Evolutionary conservation across 2,329 filamentous ascomycete species (phyloP).

Genomic region (Ceratocystis smalleyi): DNA sequence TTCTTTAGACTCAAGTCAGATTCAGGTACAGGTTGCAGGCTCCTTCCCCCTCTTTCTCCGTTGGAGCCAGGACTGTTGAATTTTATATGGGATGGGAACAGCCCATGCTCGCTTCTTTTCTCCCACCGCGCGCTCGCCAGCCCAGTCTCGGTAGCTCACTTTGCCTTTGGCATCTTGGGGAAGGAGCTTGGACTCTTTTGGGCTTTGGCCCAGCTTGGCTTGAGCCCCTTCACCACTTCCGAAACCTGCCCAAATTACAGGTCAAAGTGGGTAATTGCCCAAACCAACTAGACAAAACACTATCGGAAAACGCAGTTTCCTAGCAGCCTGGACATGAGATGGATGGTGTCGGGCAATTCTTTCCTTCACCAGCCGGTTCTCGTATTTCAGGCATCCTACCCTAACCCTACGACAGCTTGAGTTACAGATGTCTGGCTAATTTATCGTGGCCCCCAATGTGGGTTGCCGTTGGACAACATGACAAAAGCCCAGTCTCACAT

Average conservation of each 20-base stretch:
- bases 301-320: background rate
- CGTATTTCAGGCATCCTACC: background rate
- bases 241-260: constrained; percentile 5
- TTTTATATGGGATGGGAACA: background rate
- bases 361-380: background rate
- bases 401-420: background rate
- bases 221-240: constrained; percentile 2
- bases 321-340: background rate
- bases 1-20: constrained; percentile 6
- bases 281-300: background rate
- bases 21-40: background rate
- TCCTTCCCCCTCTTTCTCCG: background rate
- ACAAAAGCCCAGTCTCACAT: too few relatives aligned
- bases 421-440: background rate
- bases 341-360: background rate
- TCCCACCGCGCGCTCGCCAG: background rate
- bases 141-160: background rate
- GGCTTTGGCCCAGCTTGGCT: background rate
- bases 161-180: background rate
- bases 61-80: background rate
- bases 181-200: background rate
- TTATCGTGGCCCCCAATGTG: too few relatives aligned
- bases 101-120: background rate
- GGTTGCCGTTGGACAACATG: too few relatives aligned
- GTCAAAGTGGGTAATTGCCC: constrained; percentile 2